phyloP scores from a whole-genome alignment of 495 filamentous ascomycete species.

The Penicillium cosmopolitanum region DNA sequence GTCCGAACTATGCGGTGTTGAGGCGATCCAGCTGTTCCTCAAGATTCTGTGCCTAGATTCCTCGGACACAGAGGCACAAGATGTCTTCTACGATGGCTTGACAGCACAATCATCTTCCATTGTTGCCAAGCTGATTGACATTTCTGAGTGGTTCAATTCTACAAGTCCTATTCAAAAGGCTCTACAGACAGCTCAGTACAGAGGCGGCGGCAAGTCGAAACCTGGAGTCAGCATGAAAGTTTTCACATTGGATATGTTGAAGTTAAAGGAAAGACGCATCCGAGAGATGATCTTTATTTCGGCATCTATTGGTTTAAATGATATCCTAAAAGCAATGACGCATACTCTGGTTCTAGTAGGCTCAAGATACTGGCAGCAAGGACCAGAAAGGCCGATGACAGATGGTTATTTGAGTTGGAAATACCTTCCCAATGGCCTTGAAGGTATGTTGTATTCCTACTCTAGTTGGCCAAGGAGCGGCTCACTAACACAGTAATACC shows the following conservation, averaged over 20 bases:
- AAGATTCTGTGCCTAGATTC: constrained; percentile 37
- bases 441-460: constrained; percentile 55
- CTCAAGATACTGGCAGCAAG: constrained; percentile 62
- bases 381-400: constrained; percentile 23
- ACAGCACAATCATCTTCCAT: constrained; percentile 32
- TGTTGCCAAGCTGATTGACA: constrained; percentile 29
- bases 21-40: constrained; percentile 44
- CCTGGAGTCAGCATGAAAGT: neutral
- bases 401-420: constrained; percentile 63
- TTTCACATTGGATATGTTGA: constrained; percentile 24
- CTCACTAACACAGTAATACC: constrained; percentile 15
- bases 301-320: constrained; percentile 27
- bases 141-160: constrained; percentile 4
- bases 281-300: constrained; percentile 46
- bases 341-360: constrained; percentile 68
- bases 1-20: constrained; percentile 33
- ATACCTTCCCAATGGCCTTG: constrained; percentile 71
- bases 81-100: constrained; percentile 29
- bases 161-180: neutral
- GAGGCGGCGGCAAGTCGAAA: constrained; percentile 10
- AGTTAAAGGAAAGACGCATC: constrained; percentile 44
- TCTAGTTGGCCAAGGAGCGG: no score
- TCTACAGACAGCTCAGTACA: constrained; percentile 1
- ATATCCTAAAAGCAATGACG: constrained; percentile 32
- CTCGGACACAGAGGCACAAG: constrained; percentile 23